Base-by-base conservation (phyloP, 805 yeast species). In the Komagataella pastoris region DNA sequence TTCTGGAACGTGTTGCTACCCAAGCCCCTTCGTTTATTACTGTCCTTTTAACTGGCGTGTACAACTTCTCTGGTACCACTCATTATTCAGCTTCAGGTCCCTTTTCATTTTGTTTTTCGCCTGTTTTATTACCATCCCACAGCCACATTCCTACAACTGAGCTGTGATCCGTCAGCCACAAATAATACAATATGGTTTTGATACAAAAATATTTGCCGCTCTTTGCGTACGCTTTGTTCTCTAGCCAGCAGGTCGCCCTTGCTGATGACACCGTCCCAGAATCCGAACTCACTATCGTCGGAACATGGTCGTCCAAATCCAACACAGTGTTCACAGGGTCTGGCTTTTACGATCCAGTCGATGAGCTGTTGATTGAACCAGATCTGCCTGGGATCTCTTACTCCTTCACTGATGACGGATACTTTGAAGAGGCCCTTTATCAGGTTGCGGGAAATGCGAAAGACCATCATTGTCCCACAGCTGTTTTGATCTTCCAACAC, bases 261-360 rank as follows among this genome's bases (percentile, higher is more conserved):
- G 50, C 47, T 43, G 48, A 45, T 18, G 23, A 21, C 23, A 21
- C 6, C 6, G 47, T 44, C n/a, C 17, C 23, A 36, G 7, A 51
- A 7, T 50, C 57, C 4, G 52, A 50, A 21, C 23, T 44, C 21
- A 40, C 63, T 1, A 51, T 88, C 48, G 86, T 73, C 46, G 99
- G 99, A 6, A 93, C 99, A 0, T 93, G 99, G 99, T 68, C 90
- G 1, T 84, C 97, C 17, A 93, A 93, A 66, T 82, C 97, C 10
- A 87, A 86, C 65, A 81, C 95, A 10, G 99, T 93, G 6, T 83
- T 91, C 71, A 93, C 99, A 1, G 99, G 99, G 0, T 96, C 98
- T 6, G 85, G 90, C 2, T 93, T 93, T 63, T 93, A 80, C 65
- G 98, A 93, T 65, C 99, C 99, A 2, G 85, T 89, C 24, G 97